phyloP scores from a whole-genome alignment of 2,329 filamentous ascomycete species.

The Ceratocystis diversiconidia region DNA sequence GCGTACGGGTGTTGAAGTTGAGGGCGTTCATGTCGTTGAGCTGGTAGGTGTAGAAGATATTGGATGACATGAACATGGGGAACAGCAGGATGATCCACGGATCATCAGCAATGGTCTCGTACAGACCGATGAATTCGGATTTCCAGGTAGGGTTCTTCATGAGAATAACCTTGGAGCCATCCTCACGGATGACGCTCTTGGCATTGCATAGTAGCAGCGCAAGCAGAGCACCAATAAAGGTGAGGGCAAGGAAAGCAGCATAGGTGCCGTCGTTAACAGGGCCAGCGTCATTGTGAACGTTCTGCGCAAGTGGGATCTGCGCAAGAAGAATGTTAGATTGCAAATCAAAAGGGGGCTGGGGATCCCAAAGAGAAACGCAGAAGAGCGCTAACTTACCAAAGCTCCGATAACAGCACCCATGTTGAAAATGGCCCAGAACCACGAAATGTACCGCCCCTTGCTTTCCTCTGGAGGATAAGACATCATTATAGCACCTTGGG shows the following conservation, averaged over 20 bases:
- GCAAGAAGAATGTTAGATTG: slow-evolving; percentile 11
- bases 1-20: slow-evolving; percentile 40
- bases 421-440: slow-evolving; percentile 95
- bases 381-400: slow-evolving; percentile 29
- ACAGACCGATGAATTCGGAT: slow-evolving; percentile 63
- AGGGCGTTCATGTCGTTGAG: slow-evolving; percentile 41
- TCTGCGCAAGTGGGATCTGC: slow-evolving; percentile 56
- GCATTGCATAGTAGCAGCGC: slow-evolving; percentile 59
- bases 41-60: slow-evolving; percentile 44
- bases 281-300: slow-evolving; percentile 42
- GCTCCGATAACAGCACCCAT: slow-evolving; percentile 77
- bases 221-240: slow-evolving; percentile 55
- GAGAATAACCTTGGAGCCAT: slow-evolving; percentile 66
- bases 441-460: slow-evolving; percentile 79
- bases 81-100: slow-evolving; percentile 60
- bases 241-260: slow-evolving; percentile 74
- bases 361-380: not conserved
- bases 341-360: not conserved
- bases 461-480: slow-evolving; percentile 66
- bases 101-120: slow-evolving; percentile 54
- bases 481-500: slow-evolving; percentile 79
- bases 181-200: slow-evolving; percentile 55
- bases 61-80: slow-evolving; percentile 41
- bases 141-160: slow-evolving; percentile 87
- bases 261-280: slow-evolving; percentile 68